phyloP scores from a whole-genome alignment of 352 stramenopile genomes.

The Thalassiosira exigua region DNA sequence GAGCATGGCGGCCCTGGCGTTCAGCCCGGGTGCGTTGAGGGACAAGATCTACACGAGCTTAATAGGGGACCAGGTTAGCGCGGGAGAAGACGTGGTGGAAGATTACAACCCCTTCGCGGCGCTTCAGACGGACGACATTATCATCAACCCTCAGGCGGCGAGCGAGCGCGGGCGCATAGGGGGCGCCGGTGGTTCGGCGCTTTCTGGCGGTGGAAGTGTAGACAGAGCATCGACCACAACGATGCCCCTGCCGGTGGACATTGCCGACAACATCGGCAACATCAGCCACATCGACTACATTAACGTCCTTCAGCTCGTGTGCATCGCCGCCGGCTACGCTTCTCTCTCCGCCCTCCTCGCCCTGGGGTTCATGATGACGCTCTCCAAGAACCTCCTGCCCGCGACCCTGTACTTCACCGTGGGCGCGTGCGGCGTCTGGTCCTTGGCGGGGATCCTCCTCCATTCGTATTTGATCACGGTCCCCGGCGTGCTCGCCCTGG shows the following conservation, averaged over 20 bases:
- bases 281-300: slow-evolving; percentile 71
- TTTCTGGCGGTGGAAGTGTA: too few relatives aligned
- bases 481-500: slow-evolving; percentile 24
- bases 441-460: slow-evolving; percentile 49
- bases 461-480: slow-evolving; percentile 34
- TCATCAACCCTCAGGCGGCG: slow-evolving; percentile 16
- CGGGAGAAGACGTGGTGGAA: not conserved
- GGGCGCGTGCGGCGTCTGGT: slow-evolving; percentile 55
- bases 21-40: slow-evolving; percentile 39
- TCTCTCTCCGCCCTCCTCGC: slow-evolving; percentile 57
- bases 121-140: slow-evolving; percentile 55
- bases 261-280: not conserved
- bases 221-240: too few relatives aligned
- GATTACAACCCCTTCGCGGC: slow-evolving; percentile 56
- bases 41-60: slow-evolving; percentile 40
- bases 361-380: slow-evolving; percentile 77
- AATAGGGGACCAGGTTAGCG: not conserved
- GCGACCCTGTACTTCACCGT: slow-evolving; percentile 70
- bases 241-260: not conserved
- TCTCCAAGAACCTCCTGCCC: slow-evolving; percentile 67
- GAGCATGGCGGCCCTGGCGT: slow-evolving; percentile 33
- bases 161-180: not conserved
- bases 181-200: too few relatives aligned
- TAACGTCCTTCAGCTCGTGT: slow-evolving; percentile 68
- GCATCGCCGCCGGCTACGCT: slow-evolving; percentile 66